Conservation (phyloP, 352 stramenopile genomes). For the Phytophthora foliorum region DNA sequence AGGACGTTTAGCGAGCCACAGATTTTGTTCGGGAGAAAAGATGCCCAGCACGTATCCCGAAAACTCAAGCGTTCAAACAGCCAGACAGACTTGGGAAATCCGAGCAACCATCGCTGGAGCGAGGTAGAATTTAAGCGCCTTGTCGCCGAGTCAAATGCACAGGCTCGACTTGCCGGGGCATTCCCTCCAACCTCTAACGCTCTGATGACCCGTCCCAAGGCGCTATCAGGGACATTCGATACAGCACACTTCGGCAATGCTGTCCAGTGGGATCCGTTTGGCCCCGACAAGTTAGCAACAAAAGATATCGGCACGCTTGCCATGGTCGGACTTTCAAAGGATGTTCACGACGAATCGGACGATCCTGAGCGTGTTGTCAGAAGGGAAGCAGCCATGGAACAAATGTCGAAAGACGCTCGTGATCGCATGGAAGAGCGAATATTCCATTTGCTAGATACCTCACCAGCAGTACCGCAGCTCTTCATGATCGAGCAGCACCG, state of each 20-base stretch:
- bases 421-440: conserved; percentile 79
- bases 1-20: conserved; percentile 74
- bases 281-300: conserved; percentile 38
- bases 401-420: conserved; percentile 75
- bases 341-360: conserved; percentile 64
- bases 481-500: conserved; percentile 77
- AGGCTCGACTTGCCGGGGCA: conserved; percentile 54
- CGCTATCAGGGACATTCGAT: conserved; percentile 73
- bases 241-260: conserved; percentile 60
- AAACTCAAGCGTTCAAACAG: conserved; percentile 83
- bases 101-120: conserved; percentile 79
- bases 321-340: conserved; percentile 68
- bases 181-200: conserved; percentile 42
- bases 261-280: conserved; percentile 60
- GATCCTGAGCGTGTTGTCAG: conserved; percentile 50
- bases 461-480: conserved; percentile 59
- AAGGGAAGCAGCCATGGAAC: conserved; percentile 52
- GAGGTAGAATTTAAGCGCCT: conserved; percentile 79
- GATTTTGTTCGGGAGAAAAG: conserved; percentile 46
- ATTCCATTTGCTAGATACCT: conserved; percentile 71
- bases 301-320: conserved; percentile 69
- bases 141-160: conserved; percentile 69
- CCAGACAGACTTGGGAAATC: conserved; percentile 67
- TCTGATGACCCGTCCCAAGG: conserved; percentile 56
- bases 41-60: conserved; percentile 42